phyloP scores from a whole-genome alignment of 768 basidiomycete species.

The Cubamyces lactineus region DNA sequence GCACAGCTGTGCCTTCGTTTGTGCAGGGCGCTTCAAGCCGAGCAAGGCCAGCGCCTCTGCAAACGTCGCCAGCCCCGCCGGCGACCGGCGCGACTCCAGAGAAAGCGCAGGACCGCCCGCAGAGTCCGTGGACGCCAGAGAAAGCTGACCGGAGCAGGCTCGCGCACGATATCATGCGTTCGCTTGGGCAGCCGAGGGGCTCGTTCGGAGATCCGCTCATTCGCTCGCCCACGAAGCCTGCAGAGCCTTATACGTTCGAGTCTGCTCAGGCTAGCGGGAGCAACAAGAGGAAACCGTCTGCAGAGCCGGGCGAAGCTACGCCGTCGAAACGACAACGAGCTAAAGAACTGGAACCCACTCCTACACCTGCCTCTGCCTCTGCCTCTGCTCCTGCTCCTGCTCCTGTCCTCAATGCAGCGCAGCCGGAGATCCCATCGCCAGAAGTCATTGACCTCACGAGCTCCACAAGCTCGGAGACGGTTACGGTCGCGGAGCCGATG shows the following conservation, averaged over 20 bases:
- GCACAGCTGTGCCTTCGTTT: background rate
- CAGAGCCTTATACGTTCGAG: background rate
- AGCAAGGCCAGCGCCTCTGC: background rate
- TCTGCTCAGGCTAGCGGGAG: background rate
- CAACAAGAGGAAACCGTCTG: slow-evolving; percentile 7
- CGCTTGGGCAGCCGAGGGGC: slow-evolving; percentile 42
- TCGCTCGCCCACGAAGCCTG: background rate
- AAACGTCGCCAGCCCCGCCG: background rate
- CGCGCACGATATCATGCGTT: slow-evolving; percentile 59
- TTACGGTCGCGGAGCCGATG: slow-evolving; percentile 2
- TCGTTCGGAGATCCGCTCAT: slow-evolving; percentile 4
- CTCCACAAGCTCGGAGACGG: background rate
- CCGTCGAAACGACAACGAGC: slow-evolving; percentile 15
- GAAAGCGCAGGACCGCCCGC: background rate
- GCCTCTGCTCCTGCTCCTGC: background rate
- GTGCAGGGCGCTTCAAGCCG: background rate
- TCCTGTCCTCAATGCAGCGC: background rate
- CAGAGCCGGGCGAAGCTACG: background rate
- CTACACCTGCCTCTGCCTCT: background rate
- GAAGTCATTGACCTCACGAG: slow-evolving; percentile 10
- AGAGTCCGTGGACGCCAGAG: slow-evolving; percentile 34
- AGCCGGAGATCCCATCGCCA: slow-evolving; percentile 2
- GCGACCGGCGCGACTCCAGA: background rate
- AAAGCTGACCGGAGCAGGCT: slow-evolving; percentile 55
- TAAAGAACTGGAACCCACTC: background rate